Base-by-base conservation (phyloP, 177 flowering plant genomes). In the Vitis hybrid region DNA sequence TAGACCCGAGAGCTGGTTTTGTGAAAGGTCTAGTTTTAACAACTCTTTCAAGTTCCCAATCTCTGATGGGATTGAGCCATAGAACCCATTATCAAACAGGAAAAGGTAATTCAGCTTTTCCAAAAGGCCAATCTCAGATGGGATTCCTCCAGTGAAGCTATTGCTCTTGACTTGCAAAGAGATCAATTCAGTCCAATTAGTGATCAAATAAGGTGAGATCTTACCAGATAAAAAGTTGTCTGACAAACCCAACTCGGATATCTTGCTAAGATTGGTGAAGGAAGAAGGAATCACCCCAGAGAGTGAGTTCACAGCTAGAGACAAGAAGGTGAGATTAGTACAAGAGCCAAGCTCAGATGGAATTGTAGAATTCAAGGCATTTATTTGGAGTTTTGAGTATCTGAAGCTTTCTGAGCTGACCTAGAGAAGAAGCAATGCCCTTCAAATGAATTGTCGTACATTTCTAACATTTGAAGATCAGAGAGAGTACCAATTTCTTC, bases 141-240 rank as follows among this genome's bases (percentile, higher is more conserved):
- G 39, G 39, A 33, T 33, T 33, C 4, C 6, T 33, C 39, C 39
- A 33, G 39, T 33, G 0, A 33, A 33, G 39, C 6, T 33, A 33
- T 33, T 33, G 4, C 6, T 5, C 22, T 87, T 89, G 67, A 92
- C 70, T 61, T 87, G 91, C 83, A 92, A 71, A 0, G 87, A 83
- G 49, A 12, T 64, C 70, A 90, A 45, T 65, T 80, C 55, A 1
- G 87, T 82, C 97, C 91, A 90, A 58, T 84, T 88, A 51, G 78
- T 56, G 52, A 90, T 39, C 8, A 85, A 73, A 68, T 61, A n/a
- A 16, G 88, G 77, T 9, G 81, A 79, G n/a, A 91, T 72, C 67
- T 81, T 79, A 52, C 97, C 97, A 10, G 89, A 80, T 6, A 91
- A 69, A 6, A 3, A 62, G 59, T 89, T 91, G 1, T 67, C 75